A percentile compares a stretch with the other conserved stretches of the same genome.
Evolutionary conservation across 2,329 filamentous ascomycete species (phyloP).

Genomic region (Calonectria hongkongensis): DNA sequence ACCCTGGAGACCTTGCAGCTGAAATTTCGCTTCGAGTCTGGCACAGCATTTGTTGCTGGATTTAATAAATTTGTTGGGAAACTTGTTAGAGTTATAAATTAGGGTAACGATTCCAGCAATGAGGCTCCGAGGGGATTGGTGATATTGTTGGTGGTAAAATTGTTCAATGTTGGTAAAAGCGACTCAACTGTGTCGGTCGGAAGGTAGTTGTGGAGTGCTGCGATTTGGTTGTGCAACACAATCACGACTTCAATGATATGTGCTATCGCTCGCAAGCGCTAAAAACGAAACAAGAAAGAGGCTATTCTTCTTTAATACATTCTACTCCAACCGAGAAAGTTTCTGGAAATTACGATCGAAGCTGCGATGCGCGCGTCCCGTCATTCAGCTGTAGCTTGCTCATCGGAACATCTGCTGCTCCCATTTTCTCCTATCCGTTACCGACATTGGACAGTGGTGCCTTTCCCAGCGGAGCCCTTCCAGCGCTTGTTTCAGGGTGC

Average conservation of each 20-base stretch:
- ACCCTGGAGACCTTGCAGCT: background rate
- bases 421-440: background rate
- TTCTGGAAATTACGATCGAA: slow-evolving; percentile 6
- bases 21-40: slow-evolving; percentile 27
- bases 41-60: slow-evolving; percentile 2
- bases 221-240: background rate
- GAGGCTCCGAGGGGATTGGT: background rate
- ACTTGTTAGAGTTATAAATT: slow-evolving; percentile 6
- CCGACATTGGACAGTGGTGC: background rate
- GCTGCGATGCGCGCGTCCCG: background rate
- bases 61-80: slow-evolving; percentile 1
- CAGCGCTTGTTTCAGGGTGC: slow-evolving; percentile 32
- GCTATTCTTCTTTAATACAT: background rate
- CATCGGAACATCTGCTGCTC: slow-evolving; percentile 2
- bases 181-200: background rate
- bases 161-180: background rate
- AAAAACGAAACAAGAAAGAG: background rate
- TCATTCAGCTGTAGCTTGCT: background rate
- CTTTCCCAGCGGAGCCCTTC: background rate
- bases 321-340: background rate
- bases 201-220: background rate
- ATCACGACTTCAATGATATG: background rate
- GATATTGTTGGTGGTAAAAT: background rate
- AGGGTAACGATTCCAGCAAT: background rate
- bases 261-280: background rate